phyloP scores from a whole-genome alignment of 331 rosid species.

The Prunus yedoensis region DNA sequence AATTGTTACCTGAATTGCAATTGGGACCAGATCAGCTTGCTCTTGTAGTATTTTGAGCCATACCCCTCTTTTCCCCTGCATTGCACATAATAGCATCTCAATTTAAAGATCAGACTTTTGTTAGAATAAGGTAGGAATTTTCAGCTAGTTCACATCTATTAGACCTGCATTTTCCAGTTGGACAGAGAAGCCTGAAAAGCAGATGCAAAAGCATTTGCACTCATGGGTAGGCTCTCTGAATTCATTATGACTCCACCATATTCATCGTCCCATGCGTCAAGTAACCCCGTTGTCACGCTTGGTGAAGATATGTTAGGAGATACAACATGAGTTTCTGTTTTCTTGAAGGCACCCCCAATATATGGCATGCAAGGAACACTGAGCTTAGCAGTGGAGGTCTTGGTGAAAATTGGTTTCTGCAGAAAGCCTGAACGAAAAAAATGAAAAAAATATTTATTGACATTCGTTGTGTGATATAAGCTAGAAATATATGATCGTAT shows the following conservation, averaged over 20 bases:
- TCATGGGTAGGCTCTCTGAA: constrained; percentile 39
- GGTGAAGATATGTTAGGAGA: constrained; percentile 37
- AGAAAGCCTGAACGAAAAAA: constrained; percentile 15
- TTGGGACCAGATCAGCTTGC: constrained; percentile 45
- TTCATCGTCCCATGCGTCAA: constrained; percentile 46
- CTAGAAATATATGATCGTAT: background rate
- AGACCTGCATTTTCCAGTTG: constrained; percentile 42
- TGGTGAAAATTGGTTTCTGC: background rate
- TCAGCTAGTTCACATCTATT: background rate
- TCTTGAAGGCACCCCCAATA: constrained; percentile 19
- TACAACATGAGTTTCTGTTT: constrained; percentile 18
- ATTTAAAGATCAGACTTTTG: background rate
- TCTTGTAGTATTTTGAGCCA: constrained; percentile 46
- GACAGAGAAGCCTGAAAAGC: constrained; percentile 41
- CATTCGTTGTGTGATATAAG: background rate
- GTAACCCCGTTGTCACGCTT: constrained; percentile 23
- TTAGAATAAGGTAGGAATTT: background rate
- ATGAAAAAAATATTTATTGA: background rate
- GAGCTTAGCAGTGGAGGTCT: constrained; percentile 9
- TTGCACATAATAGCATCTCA: background rate
- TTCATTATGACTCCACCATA: constrained; percentile 43
- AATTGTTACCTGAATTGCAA: constrained; percentile 42
- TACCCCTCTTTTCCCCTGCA: constrained; percentile 42
- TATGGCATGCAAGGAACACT: constrained; percentile 11
- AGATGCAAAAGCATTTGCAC: constrained; percentile 36